phyloP scores from a whole-genome alignment of 2,329 filamentous ascomycete genomes.

The Venturia nashicola region DNA sequence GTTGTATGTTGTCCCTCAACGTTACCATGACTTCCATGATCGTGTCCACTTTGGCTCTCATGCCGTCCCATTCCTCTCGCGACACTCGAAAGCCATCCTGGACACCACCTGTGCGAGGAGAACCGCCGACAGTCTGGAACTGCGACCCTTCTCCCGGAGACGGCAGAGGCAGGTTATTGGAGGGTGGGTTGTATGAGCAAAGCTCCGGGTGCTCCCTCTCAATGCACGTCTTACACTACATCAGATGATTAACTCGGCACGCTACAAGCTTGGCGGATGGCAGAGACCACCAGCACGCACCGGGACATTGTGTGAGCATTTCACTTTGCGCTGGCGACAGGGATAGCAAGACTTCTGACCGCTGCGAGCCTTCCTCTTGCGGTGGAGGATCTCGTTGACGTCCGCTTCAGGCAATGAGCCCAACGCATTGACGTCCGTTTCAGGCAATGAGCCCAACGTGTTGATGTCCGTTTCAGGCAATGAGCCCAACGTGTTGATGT shows the following conservation, averaged over 20 bases:
- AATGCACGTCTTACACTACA: conserved; percentile 34
- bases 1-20: neutral
- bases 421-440: too few species aligned
- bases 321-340: conserved; percentile 30
- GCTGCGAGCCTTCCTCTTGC: conserved; percentile 3
- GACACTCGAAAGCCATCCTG: neutral
- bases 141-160: neutral
- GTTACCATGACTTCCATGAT: neutral
- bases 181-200: conserved; percentile 2
- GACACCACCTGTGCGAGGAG: neutral
- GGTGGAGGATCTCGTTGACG: conserved; percentile 8
- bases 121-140: neutral
- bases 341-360: conserved; percentile 39
- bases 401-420: conserved; percentile 4
- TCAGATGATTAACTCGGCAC: neutral
- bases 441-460: neutral
- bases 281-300: neutral
- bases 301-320: conserved; percentile 34
- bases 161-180: neutral
- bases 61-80: neutral
- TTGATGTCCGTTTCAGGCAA: conserved; percentile 3
- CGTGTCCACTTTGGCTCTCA: neutral
- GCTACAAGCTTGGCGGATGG: neutral
- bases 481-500: too few species aligned
- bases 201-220: conserved; percentile 8